Percentiles rank a stretch among this genome's conserved stretches.
Conservation (phyloP, 441 rosid genomes). For the Raphanus hybrid region DNA sequence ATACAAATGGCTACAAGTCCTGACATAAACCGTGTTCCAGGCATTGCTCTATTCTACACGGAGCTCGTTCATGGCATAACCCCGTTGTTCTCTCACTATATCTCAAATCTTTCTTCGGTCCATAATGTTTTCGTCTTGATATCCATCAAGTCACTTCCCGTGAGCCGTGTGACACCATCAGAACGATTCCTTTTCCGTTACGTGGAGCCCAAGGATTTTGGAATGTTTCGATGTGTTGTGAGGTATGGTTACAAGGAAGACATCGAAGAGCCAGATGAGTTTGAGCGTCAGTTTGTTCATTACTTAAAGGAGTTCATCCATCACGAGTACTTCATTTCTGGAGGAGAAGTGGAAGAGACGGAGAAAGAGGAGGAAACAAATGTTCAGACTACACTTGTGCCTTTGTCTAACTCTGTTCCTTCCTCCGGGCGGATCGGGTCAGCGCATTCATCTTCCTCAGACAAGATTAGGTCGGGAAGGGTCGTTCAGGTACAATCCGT, state of each 20-base stretch:
- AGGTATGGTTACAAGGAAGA: conserved; percentile 74
- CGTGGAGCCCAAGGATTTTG: conserved; percentile 61
- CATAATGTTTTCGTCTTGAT: conserved; percentile 74
- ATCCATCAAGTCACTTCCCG: conserved; percentile 70
- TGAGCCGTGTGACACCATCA: conserved; percentile 54
- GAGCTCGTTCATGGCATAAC: conserved; percentile 87
- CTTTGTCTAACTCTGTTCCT: conserved; percentile 15
- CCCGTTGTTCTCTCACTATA: conserved; percentile 67
- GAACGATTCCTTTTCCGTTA: conserved; percentile 75
- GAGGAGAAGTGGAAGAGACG: conserved; percentile 37
- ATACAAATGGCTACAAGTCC: conserved; percentile 51
- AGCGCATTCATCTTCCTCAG: conserved; percentile 27
- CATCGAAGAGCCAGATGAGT: conserved; percentile 54
- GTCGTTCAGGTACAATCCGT: conserved; percentile 32
- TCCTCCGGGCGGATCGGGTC: conserved; percentile 28
- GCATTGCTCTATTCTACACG: conserved; percentile 69
- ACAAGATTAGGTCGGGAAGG: conserved; percentile 33
- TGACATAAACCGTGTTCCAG: conserved; percentile 54
- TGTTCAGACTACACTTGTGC: conserved; percentile 12
- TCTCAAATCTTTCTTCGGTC: conserved; percentile 57
- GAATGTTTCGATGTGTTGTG: conserved; percentile 73
- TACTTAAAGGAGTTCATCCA: conserved; percentile 71
- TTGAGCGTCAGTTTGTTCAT: conserved; percentile 64
- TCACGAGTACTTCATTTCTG: conserved; percentile 49
- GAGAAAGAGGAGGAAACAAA: conserved; percentile 33